Evolutionary conservation across 345 rosid species (phyloP), one percentile per base, ranked within the genome.

Genomic region (Brassica juncea): DNA sequence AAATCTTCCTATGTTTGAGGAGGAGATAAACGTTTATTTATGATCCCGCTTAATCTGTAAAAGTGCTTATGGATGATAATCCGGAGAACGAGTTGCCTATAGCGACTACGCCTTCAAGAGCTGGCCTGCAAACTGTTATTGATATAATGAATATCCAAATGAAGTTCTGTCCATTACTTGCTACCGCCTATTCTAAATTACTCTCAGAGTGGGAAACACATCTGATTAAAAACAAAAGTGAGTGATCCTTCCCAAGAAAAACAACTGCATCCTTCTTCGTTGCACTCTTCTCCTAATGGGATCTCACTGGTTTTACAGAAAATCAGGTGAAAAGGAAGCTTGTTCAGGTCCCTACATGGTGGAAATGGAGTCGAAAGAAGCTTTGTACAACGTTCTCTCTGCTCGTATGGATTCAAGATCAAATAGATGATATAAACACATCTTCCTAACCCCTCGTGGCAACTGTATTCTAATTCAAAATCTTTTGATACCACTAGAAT

Each of bases 121-220:
- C 91, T 30, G 94, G 91, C 62, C 55, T 90, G 75, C 87, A 68
- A 80, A 86, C 94, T 19, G 90, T 93, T 81, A 70, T 91, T 73
- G 92, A 95, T 77, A 96, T 95, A 65, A 66, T 93, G 85, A 87
- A 86, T 82, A 86, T 95, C 76, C 97, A 95, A 81, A 88, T 78
- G 86, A 85, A 85, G 68, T 88, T 83, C 85, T 95, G 99, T 98
- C 89, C 93, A 61, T 81, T 79, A 69, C 82, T 90, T 55, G 77
- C 71, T 55, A 59, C 87, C 25, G 72, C 68, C 76, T 82, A 80
- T 30, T 32, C 72, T 70, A 86, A 83, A 55, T 83, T 95, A 87
- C 88, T 90, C 81, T 83, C 86, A 3, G 87, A 84, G 35, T 86
- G 89, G 94, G 86, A 78, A 74, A 39, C 79, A n/a, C 75, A 71